Evolutionary conservation across 345 rosid genomes (phyloP).

Genomic region (Cardiospermum halicacabum): DNA sequence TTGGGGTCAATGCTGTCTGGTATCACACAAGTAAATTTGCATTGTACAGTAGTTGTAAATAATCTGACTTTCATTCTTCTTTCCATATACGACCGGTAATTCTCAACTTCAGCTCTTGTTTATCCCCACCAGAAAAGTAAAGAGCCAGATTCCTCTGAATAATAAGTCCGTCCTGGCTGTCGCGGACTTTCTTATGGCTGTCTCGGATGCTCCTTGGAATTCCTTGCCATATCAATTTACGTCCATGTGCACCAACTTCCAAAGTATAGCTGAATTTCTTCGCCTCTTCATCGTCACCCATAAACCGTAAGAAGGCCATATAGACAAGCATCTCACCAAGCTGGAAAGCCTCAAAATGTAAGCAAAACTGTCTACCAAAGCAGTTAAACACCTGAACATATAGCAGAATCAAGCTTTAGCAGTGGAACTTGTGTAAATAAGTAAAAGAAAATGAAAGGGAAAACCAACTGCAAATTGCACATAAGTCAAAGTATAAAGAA

Average conservation of each 20-base stretch:
- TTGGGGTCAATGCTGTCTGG: constrained; percentile 8
- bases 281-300: constrained; percentile 92
- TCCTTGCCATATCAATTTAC: constrained; percentile 81
- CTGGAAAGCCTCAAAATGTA: constrained; percentile 94
- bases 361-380: constrained; percentile 86
- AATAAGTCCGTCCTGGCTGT: constrained; percentile 79
- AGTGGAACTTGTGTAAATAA: not conserved
- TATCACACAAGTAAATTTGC: not conserved
- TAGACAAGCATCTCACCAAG: constrained; percentile 77
- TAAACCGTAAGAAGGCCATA: constrained; percentile 85
- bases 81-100: constrained; percentile 88
- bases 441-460: not conserved
- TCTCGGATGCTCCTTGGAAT: constrained; percentile 83
- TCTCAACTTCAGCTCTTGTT: constrained; percentile 76
- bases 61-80: constrained; percentile 43
- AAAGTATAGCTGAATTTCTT: constrained; percentile 75
- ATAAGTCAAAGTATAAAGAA: constrained; percentile 5
- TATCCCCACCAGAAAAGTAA: constrained; percentile 76
- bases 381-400: constrained; percentile 73
- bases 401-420: not conserved
- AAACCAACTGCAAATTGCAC: not conserved
- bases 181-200: constrained; percentile 83
- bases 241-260: constrained; percentile 76
- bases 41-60: constrained; percentile 22
- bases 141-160: constrained; percentile 80